Evolutionary conservation across 1,139 yeast species (phyloP).

Genomic region (Geotrichum europaeum): DNA sequence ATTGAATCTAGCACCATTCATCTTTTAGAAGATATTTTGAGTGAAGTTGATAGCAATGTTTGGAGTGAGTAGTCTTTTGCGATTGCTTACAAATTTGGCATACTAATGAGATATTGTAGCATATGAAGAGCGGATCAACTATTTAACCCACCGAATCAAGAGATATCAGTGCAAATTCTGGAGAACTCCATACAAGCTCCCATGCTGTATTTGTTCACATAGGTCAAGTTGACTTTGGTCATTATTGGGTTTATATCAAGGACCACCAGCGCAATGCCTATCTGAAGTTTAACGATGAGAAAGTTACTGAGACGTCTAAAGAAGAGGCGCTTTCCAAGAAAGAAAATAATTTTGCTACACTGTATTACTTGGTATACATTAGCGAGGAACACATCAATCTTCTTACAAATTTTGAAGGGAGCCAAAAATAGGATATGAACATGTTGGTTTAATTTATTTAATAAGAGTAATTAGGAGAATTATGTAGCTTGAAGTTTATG

Average conservation of each 20-base stretch:
- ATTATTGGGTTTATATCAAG: slow-evolving; percentile 82
- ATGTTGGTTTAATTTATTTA: background rate
- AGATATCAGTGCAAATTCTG: background rate
- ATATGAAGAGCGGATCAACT: background rate
- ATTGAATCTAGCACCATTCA: no score
- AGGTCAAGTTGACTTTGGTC: slow-evolving; percentile 90
- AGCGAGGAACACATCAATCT: background rate
- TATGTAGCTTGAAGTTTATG: background rate
- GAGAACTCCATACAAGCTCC: background rate
- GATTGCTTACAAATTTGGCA: background rate
- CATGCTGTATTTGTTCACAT: slow-evolving; percentile 86
- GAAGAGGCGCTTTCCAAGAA: slow-evolving; percentile 64
- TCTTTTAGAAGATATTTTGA: background rate
- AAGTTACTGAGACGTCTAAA: slow-evolving; percentile 65
- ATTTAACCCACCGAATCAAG: background rate
- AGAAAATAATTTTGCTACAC: slow-evolving; percentile 75
- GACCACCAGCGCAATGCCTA: slow-evolving; percentile 59
- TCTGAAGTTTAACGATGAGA: slow-evolving; percentile 84
- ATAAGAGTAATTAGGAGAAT: background rate
- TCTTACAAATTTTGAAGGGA: background rate
- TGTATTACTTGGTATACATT: slow-evolving; percentile 44
- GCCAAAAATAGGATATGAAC: background rate
- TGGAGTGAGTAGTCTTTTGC: no score
- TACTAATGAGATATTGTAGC: background rate
- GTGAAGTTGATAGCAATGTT: background rate